phyloP scores from a whole-genome alignment of 2,329 filamentous ascomycete genomes.

The Pseudocercospora musae region DNA sequence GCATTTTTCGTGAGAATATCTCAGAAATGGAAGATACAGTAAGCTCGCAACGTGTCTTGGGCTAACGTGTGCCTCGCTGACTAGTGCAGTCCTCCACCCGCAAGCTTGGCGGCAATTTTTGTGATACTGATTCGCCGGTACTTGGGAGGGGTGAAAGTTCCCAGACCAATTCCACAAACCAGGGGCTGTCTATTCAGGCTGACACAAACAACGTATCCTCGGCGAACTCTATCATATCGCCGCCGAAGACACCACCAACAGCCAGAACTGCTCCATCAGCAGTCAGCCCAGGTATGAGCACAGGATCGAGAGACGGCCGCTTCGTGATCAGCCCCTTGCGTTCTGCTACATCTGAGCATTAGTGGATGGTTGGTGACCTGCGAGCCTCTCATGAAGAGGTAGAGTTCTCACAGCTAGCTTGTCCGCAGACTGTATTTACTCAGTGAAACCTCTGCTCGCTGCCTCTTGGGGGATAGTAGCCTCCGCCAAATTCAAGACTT shows the following conservation, averaged over 20 bases:
- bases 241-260: constrained; percentile 20
- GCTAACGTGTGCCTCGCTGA: background rate
- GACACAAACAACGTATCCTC: background rate
- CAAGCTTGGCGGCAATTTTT: background rate
- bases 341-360: background rate
- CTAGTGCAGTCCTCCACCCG: constrained; percentile 2
- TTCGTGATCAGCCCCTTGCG: constrained; percentile 18
- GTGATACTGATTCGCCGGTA: constrained; percentile 6
- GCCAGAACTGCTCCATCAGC: constrained; percentile 7
- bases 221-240: constrained; percentile 14
- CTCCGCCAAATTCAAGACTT: constrained; percentile 51
- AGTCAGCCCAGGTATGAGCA: constrained; percentile 1
- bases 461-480: constrained; percentile 45
- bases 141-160: background rate
- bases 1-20: constrained; percentile 21
- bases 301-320: constrained; percentile 4
- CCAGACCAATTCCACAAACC: background rate
- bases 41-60: background rate
- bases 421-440: constrained; percentile 5
- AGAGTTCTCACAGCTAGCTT: background rate
- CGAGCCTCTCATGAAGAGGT: background rate
- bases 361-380: background rate
- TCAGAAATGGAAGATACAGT: constrained; percentile 23
- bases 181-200: background rate
- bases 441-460: constrained; percentile 37